These are phyloP conservation scores for Porodaedalea pini DNA, from an alignment of 1,284 basidiomycete genomes.

Conservation along the genomic window DNA sequence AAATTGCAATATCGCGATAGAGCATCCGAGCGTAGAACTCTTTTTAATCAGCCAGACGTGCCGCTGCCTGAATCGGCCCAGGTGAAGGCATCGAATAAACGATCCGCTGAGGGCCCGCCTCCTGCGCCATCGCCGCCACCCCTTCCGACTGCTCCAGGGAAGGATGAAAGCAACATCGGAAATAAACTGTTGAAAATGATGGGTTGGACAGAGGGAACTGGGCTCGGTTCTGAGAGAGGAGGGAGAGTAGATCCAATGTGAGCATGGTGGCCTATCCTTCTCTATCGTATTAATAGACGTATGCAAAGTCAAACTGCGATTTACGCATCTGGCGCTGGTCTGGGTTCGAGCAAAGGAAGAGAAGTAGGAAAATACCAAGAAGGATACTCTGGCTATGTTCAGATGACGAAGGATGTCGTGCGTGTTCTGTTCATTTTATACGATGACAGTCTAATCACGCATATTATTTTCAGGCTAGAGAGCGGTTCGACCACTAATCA, in stretches of 20 bases:
- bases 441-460: constrained; percentile 9
- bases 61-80: constrained; percentile 55
- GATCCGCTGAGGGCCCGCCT: constrained; percentile 59
- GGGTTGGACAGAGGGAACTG: constrained; percentile 92
- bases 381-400: constrained; percentile 67
- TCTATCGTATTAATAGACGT: constrained; percentile 19
- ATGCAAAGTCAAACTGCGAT: constrained; percentile 66
- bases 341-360: constrained; percentile 85
- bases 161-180: constrained; percentile 81
- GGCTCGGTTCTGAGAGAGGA: constrained; percentile 75
- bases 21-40: constrained; percentile 80
- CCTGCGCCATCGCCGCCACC: constrained; percentile 61
- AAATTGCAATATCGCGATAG: constrained; percentile 80
- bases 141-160: constrained; percentile 57
- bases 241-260: constrained; percentile 85
- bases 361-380: constrained; percentile 76
- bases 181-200: constrained; percentile 92
- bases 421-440: constrained; percentile 25
- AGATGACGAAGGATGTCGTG: constrained; percentile 66
- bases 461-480: constrained; percentile 43
- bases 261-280: constrained; percentile 25
- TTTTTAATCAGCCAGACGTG: constrained; percentile 86
- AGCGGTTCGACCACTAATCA: constrained; percentile 32
- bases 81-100: constrained; percentile 37
- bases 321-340: constrained; percentile 80